Conservation (phyloP, 768 basidiomycete genomes). For the Naganishia kalamii region DNA sequence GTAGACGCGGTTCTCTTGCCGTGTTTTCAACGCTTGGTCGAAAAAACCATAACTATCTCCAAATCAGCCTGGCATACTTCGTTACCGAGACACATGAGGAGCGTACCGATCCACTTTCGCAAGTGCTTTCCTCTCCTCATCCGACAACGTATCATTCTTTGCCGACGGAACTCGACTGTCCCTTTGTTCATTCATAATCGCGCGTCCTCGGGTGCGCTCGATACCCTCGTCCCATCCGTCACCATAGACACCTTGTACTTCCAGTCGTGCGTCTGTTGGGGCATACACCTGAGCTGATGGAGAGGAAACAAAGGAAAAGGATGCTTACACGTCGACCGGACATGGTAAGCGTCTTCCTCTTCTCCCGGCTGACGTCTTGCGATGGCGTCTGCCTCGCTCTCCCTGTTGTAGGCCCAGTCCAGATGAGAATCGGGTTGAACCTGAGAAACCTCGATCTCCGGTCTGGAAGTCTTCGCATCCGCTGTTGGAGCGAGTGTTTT, state of each 20-base stretch:
- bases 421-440: too few relatives aligned
- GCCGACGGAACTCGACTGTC: constrained; percentile 47
- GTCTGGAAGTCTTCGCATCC: too few relatives aligned
- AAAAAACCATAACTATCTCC: constrained; percentile 82
- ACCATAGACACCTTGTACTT: constrained; percentile 80
- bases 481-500: too few relatives aligned
- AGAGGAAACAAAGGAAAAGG: not conserved
- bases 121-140: constrained; percentile 68
- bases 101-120: constrained; percentile 78
- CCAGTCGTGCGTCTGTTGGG: constrained; percentile 65
- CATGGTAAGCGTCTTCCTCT: constrained; percentile 46
- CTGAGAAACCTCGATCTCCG: too few relatives aligned
- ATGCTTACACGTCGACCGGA: constrained; percentile 45
- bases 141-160: constrained; percentile 57
- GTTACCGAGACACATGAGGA: not conserved
- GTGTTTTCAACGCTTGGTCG: constrained; percentile 55
- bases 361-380: constrained; percentile 41
- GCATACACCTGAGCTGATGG: not conserved
- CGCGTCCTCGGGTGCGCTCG: constrained; percentile 72
- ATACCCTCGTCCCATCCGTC: constrained; percentile 92
- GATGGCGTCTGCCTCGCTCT: not conserved
- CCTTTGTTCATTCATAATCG: constrained; percentile 29
- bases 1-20: constrained; percentile 69
- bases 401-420: too few relatives aligned
- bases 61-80: not conserved